Base-by-base conservation (phyloP, 2,329 filamentous ascomycete species). In the Aspergillus chevalieri region DNA sequence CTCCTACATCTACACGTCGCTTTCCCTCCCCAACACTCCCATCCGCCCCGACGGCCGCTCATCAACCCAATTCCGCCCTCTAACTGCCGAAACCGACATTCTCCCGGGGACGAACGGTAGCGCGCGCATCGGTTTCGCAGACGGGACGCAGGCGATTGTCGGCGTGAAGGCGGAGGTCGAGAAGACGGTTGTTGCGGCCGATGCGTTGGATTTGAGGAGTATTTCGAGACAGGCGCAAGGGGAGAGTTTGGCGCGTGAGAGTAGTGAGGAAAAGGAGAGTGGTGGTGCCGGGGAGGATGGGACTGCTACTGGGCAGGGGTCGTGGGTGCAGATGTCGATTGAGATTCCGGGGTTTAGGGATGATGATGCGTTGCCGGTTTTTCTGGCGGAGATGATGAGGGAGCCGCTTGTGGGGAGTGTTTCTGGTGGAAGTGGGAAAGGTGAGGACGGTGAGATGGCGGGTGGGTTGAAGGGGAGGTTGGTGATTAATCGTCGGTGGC, bases 81-180 rank as follows among this genome's bases (percentile, higher is more conserved):
- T 98, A 50, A 83, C 86, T 15, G 93, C 93, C 52, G 93, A 98
- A 74, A 90, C 87, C 48, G 87, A 89, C 50, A 88, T 97, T 49
- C 79, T 98, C 0, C 91, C 93, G 0, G 84, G 85, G 43, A 86
- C 92, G 14, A 95, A 97, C 65, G 93, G 93, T 53, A 94, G 88
- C 70, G 92, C 93, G 52, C 83, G 94, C 30, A 86, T 98, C 43
- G 95, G 92, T 58, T 94, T 97, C 66, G 84, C 90, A 3, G 93
- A 98, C 68, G 93, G 93, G 46, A 95, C 90, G 1, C 93, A 98
- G 71, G 93, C 93, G 6, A 86, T 98, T 53, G 93, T 96, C 5
- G 93, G 93, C 43, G 85, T 96, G 53, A 98, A 97, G 73, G 90
- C 89, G 0, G 92, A 97, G 72, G 88, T 97, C 3, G 90, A 95